Base-by-base conservation (phyloP, 1,284 basidiomycete genomes). In the Heterobasidion annosum region DNA sequence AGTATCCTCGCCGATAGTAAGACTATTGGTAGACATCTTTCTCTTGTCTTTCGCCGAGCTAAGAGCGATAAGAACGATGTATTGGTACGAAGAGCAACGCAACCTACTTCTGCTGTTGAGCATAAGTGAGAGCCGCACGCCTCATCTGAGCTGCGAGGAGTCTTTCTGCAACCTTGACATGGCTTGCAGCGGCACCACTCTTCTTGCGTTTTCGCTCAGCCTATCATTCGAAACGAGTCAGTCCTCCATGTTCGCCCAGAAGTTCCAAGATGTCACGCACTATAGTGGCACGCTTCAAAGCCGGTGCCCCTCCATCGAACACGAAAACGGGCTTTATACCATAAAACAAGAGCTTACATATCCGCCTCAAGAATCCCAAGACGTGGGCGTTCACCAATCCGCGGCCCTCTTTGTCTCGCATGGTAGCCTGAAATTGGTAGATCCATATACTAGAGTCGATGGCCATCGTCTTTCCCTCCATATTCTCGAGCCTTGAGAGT, bases 381-480 rank as follows among this genome's bases (percentile, higher is more conserved):
- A 99, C 85, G 72, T 99, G 97, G 0, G 96, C 95, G 64, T 98
- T 98, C 56, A 89, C 81, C 43, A 99, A 73, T 9, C 83, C 92
- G 25, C 86, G 82, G 13, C 97, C 97, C 57, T 98, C 93, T 66
- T 93, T 96, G 72, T 97, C 95, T 33, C 97, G 84, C 95, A 99
- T 98, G 1, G 97, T 98, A 42, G 95, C 95, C 72, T 97, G 94
- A 65, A 98, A 98, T 72, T 98, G 88, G 64, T 99, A 99, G 57
- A 99, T 87, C 97, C 97, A 99, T 62, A 99, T 98, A 60, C 93
- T 98, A 2, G 94, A 98, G 72, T 99, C 97, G 60, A 99, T 98
- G 0, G 94, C 94, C 72, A 98, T 82, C 3, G 83, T 74, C 67
- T 93, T 94, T 32, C 92, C 91, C 64, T 94, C 93, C 68, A 95